Evolutionary conservation across 2,329 filamentous ascomycete genomes (phyloP).

Genomic region (Fusarium sarcochroum): DNA sequence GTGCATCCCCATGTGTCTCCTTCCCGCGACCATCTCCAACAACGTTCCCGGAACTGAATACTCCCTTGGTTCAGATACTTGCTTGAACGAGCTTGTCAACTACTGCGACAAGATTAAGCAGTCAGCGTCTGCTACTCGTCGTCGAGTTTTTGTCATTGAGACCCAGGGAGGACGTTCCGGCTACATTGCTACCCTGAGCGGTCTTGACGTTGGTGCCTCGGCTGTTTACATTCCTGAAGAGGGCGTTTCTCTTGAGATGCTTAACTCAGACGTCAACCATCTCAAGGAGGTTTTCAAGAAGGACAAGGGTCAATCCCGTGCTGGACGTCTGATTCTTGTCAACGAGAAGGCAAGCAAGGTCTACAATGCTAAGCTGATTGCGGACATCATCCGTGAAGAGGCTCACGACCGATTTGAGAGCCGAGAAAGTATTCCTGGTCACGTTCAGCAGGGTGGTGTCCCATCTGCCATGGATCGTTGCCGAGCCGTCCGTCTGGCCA

Average conservation of each 20-base stretch:
- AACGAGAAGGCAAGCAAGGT: constrained; percentile 94
- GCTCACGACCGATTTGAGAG: constrained; percentile 93
- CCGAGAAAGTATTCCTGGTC: constrained; percentile 90
- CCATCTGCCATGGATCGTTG: constrained; percentile 97
- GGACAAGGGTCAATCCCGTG: constrained; percentile 89
- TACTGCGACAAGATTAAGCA: constrained; percentile 99
- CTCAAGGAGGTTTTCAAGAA: constrained; percentile 87
- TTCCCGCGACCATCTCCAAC: constrained; percentile 98
- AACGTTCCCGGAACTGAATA: constrained; percentile 99
- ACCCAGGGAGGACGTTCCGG: constrained; percentile 96
- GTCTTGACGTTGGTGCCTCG: constrained; percentile 89
- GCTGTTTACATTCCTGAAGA: constrained; percentile 98
- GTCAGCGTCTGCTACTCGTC: constrained; percentile 91
- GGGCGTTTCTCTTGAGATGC: constrained; percentile 93
- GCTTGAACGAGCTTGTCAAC: constrained; percentile 91
- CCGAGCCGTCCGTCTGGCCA: constrained; percentile 89
- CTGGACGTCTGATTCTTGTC: constrained; percentile 94
- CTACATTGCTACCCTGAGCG: constrained; percentile 92
- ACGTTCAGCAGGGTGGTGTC: constrained; percentile 94
- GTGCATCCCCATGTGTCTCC: constrained; percentile 90
- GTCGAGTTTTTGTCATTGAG: constrained; percentile 97
- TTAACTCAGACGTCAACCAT: constrained; percentile 90
- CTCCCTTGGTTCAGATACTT: constrained; percentile 95
- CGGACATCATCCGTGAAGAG: constrained; percentile 95
- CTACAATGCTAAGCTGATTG: constrained; percentile 93